These are phyloP conservation scores for Chaetomium globosum DNA, from an alignment of 2,329 filamentous ascomycete species.

Conservation along the genomic window DNA sequence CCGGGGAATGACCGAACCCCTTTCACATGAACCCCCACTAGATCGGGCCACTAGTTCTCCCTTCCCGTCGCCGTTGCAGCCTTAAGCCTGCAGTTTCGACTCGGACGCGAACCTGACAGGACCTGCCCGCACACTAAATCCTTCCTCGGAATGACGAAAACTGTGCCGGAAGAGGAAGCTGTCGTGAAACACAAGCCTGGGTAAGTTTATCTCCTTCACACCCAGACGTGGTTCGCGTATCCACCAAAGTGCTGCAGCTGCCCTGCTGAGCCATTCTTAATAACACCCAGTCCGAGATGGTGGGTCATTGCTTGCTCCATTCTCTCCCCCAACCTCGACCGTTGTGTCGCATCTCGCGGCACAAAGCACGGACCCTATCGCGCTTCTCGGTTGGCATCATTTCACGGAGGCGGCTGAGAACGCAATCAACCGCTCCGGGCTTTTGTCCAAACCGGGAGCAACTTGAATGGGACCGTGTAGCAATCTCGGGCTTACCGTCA, in stretches of 20 bases:
- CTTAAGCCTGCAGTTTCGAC: not conserved
- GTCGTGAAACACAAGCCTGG: constrained; percentile 24
- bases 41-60: not conserved
- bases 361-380: constrained; percentile 24
- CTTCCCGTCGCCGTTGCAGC: not conserved
- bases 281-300: not conserved
- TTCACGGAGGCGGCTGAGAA: not conserved
- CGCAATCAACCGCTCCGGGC: not conserved
- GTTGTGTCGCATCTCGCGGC: constrained; percentile 2
- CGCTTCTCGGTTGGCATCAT: not conserved
- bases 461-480: not conserved
- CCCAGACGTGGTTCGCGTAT: not conserved
- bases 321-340: constrained; percentile 7
- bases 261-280: constrained; percentile 15
- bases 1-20: not conserved
- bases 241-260: constrained; percentile 12
- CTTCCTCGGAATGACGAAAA: not conserved
- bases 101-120: not conserved
- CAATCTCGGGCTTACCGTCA: not conserved
- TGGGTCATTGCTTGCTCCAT: not conserved
- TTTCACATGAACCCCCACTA: not conserved
- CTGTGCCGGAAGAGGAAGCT: constrained; percentile 17
- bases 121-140: not conserved
- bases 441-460: not conserved
- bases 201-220: constrained; percentile 23